Base-by-base conservation (phyloP, 805 yeast species). In the Spathaspora hagerdaliae region DNA sequence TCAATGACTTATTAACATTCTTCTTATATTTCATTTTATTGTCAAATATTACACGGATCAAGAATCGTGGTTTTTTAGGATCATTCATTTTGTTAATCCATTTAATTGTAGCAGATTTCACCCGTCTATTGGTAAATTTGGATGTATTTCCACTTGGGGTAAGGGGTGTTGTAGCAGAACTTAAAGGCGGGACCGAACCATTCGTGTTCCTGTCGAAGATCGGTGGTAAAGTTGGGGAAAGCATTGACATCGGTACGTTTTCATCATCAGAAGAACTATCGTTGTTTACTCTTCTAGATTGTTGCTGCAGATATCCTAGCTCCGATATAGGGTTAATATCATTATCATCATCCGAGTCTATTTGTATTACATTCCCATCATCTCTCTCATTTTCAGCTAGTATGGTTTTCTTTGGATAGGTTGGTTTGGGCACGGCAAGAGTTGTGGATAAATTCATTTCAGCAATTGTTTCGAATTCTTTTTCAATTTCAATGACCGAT, bases 171-270 rank as follows among this genome's bases (percentile, higher is more conserved):
- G 39, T 14, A 31, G 14, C 13, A 7, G 29, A 24, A 15, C 36
- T n/a, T 36, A 19, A n/a, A 7, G 39, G 29, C 3, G 40, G 26
- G 31, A 11, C 13, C 8, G 31, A 12, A 15, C 19, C 27, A 32
- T n/a, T 27, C 5, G 19, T 29, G 10, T 31, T 42, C 10, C 37
- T 37, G 38, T 53, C 58, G 39, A 64, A 64, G 7, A 59, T 54
- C 19, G 60, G 48, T 9, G 71, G 71, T 19, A 65, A 54, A 10
- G 71, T 64, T 10, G 71, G 71, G 7, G 68, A 61, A 15, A 66
- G 46, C 49, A 64, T 57, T 12, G 65, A 60, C 15, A 64, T 44
- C 5, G 70, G 68, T 7, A 62, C 40, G 39, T 58, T 19, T 15
- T 42, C 29, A 29, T 43, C 46, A 26, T 41, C 46, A n/a, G 27